phyloP scores from a whole-genome alignment of 139 green algal species.

The Coelastrella sp. region DNA sequence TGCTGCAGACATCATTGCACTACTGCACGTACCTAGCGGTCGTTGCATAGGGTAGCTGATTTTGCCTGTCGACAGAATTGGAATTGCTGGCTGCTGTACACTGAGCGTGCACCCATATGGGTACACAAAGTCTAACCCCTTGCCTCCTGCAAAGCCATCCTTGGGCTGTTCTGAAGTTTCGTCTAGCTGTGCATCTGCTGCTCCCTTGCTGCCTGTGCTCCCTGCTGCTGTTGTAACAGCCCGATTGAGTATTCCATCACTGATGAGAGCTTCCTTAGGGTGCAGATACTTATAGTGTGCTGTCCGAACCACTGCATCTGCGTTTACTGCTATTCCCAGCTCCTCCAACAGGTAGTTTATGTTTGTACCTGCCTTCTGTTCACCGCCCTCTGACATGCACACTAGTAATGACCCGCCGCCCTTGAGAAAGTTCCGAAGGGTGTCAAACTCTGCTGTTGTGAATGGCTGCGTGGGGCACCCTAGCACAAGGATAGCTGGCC shows the following conservation, averaged over 20 bases:
- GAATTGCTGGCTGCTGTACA: conserved; percentile 77
- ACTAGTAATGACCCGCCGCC: conserved; percentile 80
- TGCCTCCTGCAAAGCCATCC: neutral
- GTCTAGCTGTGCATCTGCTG: neutral
- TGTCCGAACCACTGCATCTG: conserved; percentile 80
- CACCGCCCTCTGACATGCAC: conserved; percentile 74
- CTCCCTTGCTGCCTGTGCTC: neutral
- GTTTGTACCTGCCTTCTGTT: conserved; percentile 75
- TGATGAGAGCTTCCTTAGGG: conserved; percentile 88
- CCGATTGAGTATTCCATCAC: conserved; percentile 87
- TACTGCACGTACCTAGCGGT: conserved; percentile 61
- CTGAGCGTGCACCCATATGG: conserved; percentile 82
- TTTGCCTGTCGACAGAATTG: conserved; percentile 82
- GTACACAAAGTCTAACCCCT: conserved; percentile 81
- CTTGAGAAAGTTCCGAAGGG: conserved; percentile 74
- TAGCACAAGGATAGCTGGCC: conserved; percentile 76
- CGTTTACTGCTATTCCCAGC: conserved; percentile 81
- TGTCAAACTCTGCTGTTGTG: conserved; percentile 71
- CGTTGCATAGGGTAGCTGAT: conserved; percentile 86
- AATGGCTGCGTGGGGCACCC: conserved; percentile 81
- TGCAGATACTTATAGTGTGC: conserved; percentile 87
- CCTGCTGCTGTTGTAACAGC: conserved; percentile 62
- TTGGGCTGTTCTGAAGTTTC: neutral
- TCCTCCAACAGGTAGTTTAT: conserved; percentile 89
- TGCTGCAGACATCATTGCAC: neutral